Conservation (phyloP, 768 basidiomycete genomes). For the Tylopilus sp. region DNA sequence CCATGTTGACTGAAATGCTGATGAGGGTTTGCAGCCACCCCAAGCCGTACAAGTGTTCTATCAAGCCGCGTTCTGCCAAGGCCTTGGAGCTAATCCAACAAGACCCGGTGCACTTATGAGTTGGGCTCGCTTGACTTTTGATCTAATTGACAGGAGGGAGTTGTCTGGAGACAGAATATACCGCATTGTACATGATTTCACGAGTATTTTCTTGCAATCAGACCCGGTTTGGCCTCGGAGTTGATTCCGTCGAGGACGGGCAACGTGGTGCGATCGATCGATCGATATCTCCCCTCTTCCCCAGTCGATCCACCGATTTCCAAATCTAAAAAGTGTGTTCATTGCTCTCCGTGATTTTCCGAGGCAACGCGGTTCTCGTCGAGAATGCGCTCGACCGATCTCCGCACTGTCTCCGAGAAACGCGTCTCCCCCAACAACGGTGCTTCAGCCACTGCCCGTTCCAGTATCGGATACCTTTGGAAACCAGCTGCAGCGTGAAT, state of each 20-base stretch:
- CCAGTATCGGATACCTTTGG: constrained; percentile 60
- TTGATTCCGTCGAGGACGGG: constrained; percentile 5
- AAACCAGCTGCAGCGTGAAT: too few species aligned
- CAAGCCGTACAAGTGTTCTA: constrained; percentile 56
- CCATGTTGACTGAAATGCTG: neutral
- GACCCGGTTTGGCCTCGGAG: constrained; percentile 6
- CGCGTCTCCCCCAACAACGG: constrained; percentile 46
- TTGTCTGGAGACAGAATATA: too few species aligned
- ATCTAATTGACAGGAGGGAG: neutral
- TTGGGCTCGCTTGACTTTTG: too few species aligned
- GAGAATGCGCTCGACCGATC: constrained; percentile 44
- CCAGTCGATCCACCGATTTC: neutral
- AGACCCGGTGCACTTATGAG: constrained; percentile 33
- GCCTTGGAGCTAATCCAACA: constrained; percentile 53
- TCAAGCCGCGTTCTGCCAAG: constrained; percentile 59
- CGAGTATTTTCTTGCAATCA: neutral
- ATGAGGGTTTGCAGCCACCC: constrained; percentile 45
- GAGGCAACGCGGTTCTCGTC: constrained; percentile 27
- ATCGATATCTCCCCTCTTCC: constrained; percentile 1
- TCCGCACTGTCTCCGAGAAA: constrained; percentile 42
- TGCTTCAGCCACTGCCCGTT: constrained; percentile 54
- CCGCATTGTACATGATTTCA: neutral
- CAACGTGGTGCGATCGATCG: constrained; percentile 2
- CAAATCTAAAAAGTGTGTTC: neutral
- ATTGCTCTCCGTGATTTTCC: neutral